Evolutionary conservation across 345 rosid species (phyloP).

Genomic region (Corymbia maculata): DNA sequence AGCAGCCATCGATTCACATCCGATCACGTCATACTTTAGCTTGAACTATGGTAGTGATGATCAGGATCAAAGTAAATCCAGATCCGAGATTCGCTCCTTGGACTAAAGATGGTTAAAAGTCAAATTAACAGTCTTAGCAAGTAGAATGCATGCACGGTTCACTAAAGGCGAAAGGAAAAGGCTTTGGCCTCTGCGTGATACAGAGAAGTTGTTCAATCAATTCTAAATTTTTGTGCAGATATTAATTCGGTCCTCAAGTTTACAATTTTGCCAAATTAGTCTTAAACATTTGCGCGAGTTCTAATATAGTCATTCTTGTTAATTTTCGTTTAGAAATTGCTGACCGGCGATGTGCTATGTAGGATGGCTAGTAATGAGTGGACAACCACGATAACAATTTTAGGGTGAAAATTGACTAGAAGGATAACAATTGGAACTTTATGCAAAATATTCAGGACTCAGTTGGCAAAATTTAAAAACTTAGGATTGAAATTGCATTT

Average conservation of each 20-base stretch:
- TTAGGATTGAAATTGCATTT: neutral
- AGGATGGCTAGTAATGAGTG: neutral
- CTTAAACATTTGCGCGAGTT: neutral
- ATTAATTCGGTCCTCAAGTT: neutral
- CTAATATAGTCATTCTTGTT: neutral
- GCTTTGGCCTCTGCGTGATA: neutral
- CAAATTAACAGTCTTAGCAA: neutral
- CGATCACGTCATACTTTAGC: neutral
- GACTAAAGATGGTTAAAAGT: neutral
- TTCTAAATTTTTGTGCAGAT: accelerated
- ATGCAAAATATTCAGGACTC: no score
- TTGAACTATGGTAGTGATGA: neutral
- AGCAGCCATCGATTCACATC: neutral
- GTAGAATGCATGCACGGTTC: neutral
- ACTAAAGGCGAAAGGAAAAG: neutral
- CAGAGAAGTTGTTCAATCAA: neutral
- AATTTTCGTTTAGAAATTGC: accelerated
- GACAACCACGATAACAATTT: accelerated
- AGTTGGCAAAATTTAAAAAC: neutral
- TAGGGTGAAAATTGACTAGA: accelerated
- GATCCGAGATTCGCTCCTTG: neutral
- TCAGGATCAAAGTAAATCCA: neutral
- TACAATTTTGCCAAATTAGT: neutral
- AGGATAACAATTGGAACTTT: neutral
- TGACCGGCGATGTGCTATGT: neutral